Evolutionary conservation across 805 yeast genomes (phyloP).

Genomic region (Naumovozyma castellii): DNA sequence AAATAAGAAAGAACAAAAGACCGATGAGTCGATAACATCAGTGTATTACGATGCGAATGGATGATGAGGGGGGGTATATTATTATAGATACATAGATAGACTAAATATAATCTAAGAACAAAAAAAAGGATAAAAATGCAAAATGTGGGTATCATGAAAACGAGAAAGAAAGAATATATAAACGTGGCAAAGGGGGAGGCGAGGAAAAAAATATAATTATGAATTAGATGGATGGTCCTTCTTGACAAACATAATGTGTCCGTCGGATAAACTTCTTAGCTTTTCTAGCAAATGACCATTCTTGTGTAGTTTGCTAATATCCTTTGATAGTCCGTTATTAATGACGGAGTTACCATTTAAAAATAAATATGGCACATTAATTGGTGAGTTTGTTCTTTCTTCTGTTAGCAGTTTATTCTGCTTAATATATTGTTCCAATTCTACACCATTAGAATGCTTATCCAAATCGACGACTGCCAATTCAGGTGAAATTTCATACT

Average conservation of each 20-base stretch:
- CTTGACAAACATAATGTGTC: slow-evolving; percentile 11
- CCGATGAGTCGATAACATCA: neutral
- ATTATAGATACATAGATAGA: neutral
- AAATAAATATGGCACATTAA: slow-evolving; percentile 16
- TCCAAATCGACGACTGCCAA: slow-evolving; percentile 72
- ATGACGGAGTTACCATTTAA: slow-evolving; percentile 19
- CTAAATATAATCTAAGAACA: neutral
- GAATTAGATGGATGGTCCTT: slow-evolving; percentile 19
- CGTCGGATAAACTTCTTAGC: slow-evolving; percentile 11
- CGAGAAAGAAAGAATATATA: too few relatives aligned
- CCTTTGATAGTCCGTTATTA: slow-evolving; percentile 8
- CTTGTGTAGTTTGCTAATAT: slow-evolving; percentile 9
- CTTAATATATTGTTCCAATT: slow-evolving; percentile 54
- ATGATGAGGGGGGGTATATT: too few relatives aligned
- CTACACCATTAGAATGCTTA: slow-evolving; percentile 58
- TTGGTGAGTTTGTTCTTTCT: slow-evolving; percentile 24
- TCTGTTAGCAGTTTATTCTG: slow-evolving; percentile 25
- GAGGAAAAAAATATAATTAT: slow-evolving; percentile 2
- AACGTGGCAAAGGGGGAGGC: neutral
- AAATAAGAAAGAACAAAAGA: neutral
- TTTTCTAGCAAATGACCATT: slow-evolving; percentile 10
- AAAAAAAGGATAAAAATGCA: neutral
- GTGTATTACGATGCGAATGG: neutral
- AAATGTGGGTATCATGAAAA: neutral
- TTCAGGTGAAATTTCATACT: slow-evolving; percentile 60